Percentiles rank a stretch among this genome's conserved stretches.
These are phyloP conservation scores for Diutina catenulata DNA, from an alignment of 1,139 yeast species.

Conservation along the genomic window DNA sequence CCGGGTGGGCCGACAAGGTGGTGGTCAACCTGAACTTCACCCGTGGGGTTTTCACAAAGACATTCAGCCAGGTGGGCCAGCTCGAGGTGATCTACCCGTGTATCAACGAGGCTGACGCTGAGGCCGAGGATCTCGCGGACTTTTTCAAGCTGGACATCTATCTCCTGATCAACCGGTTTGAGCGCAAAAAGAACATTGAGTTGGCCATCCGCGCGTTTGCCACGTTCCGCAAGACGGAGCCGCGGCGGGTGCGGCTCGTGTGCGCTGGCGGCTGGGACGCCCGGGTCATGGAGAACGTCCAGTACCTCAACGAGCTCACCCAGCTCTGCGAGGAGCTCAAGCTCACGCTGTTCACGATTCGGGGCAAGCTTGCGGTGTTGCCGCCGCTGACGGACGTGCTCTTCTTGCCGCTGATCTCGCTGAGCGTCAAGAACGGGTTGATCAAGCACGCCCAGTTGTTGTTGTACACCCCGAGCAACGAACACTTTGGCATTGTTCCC, in stretches of 20 bases:
- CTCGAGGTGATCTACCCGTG: conserved; percentile 88
- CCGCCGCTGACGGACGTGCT: conserved; percentile 40
- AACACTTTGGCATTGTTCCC: conserved; percentile 97
- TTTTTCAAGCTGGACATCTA: conserved; percentile 34
- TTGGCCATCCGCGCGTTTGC: conserved; percentile 65
- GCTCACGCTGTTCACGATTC: conserved; percentile 35
- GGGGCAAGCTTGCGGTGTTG: conserved; percentile 29
- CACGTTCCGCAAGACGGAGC: conserved; percentile 16
- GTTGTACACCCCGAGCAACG: conserved; percentile 80
- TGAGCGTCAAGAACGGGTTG: conserved; percentile 53
- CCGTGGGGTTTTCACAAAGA: conserved; percentile 47
- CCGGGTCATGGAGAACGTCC: conserved; percentile 64
- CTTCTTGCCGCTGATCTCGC: conserved; percentile 71
- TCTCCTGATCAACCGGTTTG: conserved; percentile 80
- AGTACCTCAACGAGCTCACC: conserved; percentile 53
- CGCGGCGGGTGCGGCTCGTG: conserved; percentile 16
- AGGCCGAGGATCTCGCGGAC: conserved; percentile 11
- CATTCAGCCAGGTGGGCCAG: conserved; percentile 40
- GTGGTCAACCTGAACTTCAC: conserved; percentile 89
- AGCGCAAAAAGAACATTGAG: conserved; percentile 69
- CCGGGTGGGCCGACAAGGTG: conserved; percentile 62
- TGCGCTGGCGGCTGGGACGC: conserved; percentile 91
- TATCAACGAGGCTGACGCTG: conserved; percentile 34
- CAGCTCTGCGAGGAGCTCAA: conserved; percentile 32
- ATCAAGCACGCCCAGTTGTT: conserved; percentile 47